Percentiles rank a stretch among this genome's conserved stretches.
Conservation (phyloP, 164 flowering plant genomes). For the Tetracentron sinense region DNA sequence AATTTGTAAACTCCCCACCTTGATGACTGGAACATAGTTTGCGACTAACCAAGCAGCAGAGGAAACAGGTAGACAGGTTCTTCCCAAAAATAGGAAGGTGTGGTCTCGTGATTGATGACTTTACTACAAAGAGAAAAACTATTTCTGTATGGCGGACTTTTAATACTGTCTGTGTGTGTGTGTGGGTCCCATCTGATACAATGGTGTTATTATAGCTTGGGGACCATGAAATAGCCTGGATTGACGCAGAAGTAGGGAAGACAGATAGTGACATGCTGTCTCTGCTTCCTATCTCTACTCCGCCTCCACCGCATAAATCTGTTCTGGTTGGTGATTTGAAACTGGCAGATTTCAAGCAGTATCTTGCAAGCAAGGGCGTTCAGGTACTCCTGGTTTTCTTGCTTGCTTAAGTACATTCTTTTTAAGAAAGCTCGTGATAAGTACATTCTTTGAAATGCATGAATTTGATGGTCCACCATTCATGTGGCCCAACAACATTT, state of each 20-base stretch:
- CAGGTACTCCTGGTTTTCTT: conserved; percentile 46
- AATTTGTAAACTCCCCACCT: neutral
- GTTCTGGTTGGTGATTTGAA: conserved; percentile 93
- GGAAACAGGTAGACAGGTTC: too few species aligned
- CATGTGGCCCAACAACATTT: too few species aligned
- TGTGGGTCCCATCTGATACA: conserved; percentile 5
- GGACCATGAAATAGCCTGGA: conserved; percentile 94
- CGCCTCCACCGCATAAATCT: conserved; percentile 78
- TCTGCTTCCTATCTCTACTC: conserved; percentile 68
- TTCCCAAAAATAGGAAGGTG: neutral
- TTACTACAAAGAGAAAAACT: too few species aligned
- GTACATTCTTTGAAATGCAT: neutral
- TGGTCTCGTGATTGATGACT: too few species aligned
- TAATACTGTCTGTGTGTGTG: too few species aligned
- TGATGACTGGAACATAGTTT: neutral
- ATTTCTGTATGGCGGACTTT: neutral
- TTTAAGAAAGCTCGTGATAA: too few species aligned
- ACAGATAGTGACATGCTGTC: conserved; percentile 64
- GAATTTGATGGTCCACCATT: too few species aligned
- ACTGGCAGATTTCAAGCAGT: conserved; percentile 95
- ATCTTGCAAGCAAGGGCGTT: conserved; percentile 79
- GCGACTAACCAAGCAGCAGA: too few species aligned
- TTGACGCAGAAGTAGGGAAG: conserved; percentile 84
- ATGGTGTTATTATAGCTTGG: conserved; percentile 62
- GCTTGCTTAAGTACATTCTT: neutral